Percentiles rank a stretch among this genome's conserved stretches.
Evolutionary conservation across 768 basidiomycete species (phyloP).

Genomic region (Auricularia heimuer): DNA sequence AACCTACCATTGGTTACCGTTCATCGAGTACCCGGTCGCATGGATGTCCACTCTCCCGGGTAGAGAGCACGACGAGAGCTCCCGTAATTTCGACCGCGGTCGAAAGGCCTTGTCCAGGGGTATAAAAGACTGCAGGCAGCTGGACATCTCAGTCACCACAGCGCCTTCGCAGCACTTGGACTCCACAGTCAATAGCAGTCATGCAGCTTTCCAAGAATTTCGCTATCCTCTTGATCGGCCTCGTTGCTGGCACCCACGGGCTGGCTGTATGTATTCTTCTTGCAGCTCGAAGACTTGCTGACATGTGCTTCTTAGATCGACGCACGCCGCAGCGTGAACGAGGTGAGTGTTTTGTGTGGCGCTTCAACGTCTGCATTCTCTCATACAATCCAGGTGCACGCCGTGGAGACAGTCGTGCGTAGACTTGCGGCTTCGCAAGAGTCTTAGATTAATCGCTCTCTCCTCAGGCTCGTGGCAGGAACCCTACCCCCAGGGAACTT

Average conservation of each 20-base stretch:
- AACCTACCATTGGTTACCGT: background rate
- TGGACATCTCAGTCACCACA: background rate
- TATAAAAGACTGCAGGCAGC: background rate
- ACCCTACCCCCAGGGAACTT: background rate
- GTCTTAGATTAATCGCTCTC: background rate
- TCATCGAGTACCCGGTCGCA: background rate
- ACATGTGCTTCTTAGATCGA: background rate
- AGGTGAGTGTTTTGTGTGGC: background rate
- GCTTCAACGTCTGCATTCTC: background rate
- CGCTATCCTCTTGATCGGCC: background rate
- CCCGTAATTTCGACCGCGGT: no score
- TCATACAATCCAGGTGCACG: background rate
- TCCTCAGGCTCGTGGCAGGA: background rate
- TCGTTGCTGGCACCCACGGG: background rate
- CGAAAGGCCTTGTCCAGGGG: background rate
- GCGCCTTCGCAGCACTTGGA: background rate
- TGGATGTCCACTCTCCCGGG: background rate
- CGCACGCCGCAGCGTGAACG: background rate
- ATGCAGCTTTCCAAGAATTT: background rate
- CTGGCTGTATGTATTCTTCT: background rate
- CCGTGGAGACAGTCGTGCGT: background rate
- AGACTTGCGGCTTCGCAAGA: background rate
- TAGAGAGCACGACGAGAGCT: no score
- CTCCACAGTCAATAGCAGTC: background rate
- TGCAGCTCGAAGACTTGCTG: background rate